Evolutionary conservation across 1,284 basidiomycete genomes (phyloP).

Genomic region (Dichomitus squalens): DNA sequence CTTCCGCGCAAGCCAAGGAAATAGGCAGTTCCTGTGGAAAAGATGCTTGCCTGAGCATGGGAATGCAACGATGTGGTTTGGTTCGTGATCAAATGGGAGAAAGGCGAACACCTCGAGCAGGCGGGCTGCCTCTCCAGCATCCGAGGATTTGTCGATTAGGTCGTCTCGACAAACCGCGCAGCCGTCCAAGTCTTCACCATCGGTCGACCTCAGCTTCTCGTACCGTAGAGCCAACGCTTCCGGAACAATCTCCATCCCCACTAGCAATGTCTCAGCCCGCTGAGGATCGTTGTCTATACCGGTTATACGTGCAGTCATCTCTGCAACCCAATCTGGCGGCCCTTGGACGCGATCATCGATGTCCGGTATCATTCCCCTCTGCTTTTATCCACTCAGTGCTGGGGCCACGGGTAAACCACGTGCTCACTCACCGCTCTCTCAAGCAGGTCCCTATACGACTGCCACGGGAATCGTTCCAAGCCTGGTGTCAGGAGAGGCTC

Average conservation of each 20-base stretch:
- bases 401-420: background rate
- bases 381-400: background rate
- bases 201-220: constrained; percentile 29
- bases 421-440: constrained; percentile 15
- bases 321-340: background rate
- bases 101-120: constrained; percentile 7
- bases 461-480: background rate
- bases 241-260: constrained; percentile 27
- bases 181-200: constrained; percentile 27
- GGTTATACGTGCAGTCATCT: constrained; percentile 1
- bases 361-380: constrained; percentile 8
- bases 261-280: constrained; percentile 31
- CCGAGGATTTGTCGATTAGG: constrained; percentile 17
- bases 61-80: constrained; percentile 27
- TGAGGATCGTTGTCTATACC: constrained; percentile 21
- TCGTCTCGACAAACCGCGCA: constrained; percentile 35
- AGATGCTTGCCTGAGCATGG: constrained; percentile 36
- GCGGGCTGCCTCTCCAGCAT: background rate
- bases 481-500: background rate
- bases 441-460: constrained; percentile 7
- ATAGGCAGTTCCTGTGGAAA: constrained; percentile 32
- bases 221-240: constrained; percentile 30
- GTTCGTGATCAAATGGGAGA: constrained; percentile 23
- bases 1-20: constrained; percentile 35
- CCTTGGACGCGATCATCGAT: constrained; percentile 7